Conservation (phyloP, 768 basidiomycete species). For the Amyloporia xantha region DNA sequence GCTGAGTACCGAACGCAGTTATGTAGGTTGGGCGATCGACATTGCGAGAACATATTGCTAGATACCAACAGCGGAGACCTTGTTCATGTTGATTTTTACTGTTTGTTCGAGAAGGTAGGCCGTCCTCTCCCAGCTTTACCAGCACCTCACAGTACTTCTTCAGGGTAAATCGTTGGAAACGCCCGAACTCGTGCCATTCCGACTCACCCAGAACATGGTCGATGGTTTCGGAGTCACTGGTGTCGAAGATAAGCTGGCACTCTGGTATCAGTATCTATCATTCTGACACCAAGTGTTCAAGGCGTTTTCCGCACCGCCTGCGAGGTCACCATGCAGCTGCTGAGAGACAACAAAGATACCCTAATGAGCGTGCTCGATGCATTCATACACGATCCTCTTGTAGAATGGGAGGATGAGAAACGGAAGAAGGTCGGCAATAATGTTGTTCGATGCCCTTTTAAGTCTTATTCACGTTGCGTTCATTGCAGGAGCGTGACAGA, state of each 20-base stretch:
- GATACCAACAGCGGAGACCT: conserved; percentile 85
- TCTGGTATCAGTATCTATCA: not conserved
- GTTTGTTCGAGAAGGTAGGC: conserved; percentile 88
- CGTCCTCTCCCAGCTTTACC: not conserved
- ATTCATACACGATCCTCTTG: conserved; percentile 93
- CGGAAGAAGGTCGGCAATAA: conserved; percentile 43
- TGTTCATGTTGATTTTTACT: conserved; percentile 97
- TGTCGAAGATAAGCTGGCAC: conserved; percentile 61
- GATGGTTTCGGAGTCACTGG: conserved; percentile 92
- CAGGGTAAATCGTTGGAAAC: conserved; percentile 80
- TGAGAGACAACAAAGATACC: conserved; percentile 87
- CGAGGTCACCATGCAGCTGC: conserved; percentile 81
- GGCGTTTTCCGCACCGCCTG: conserved; percentile 91
- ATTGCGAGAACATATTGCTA: conserved; percentile 93
- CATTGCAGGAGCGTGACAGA: conserved; percentile 14
- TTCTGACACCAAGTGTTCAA: conserved; percentile 20
- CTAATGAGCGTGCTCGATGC: conserved; percentile 95
- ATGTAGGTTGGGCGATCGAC: conserved; percentile 89
- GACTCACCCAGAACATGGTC: conserved; percentile 87
- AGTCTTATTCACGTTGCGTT: conserved; percentile 43
- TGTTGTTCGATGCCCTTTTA: not conserved
- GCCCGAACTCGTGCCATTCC: conserved; percentile 90
- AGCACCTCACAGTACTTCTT: not conserved
- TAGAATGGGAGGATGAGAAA: conserved; percentile 89
- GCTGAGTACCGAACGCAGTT: not conserved